These are phyloP conservation scores for Saksenaea vasiformis DNA, from an alignment of 371 early-diverging fungal species.

Conservation along the genomic window DNA sequence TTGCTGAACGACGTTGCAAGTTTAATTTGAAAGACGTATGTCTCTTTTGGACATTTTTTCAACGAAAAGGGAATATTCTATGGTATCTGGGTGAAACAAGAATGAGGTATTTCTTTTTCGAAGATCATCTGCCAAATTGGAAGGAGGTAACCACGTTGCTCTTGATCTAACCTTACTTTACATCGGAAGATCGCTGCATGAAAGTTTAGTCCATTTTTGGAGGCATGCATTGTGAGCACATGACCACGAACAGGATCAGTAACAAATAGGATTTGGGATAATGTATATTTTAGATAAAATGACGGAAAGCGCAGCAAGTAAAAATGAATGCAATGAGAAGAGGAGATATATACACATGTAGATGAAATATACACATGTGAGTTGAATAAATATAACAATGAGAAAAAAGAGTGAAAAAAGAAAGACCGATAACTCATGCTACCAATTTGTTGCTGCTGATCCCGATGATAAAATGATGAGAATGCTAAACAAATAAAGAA, in stretches of 20 bases:
- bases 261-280: slow-evolving; percentile 1
- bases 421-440: slow-evolving; percentile 7
- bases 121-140: slow-evolving; percentile 4
- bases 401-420: slow-evolving; percentile 3
- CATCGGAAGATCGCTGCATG: slow-evolving; percentile 6
- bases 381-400: slow-evolving; percentile 2
- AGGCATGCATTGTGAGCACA: slow-evolving; percentile 1
- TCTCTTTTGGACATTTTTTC: neutral
- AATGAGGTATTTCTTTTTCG: slow-evolving; percentile 7
- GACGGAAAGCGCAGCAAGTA: slow-evolving; percentile 5
- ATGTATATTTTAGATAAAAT: slow-evolving; percentile 4
- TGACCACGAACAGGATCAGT: neutral
- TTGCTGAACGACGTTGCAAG: neutral
- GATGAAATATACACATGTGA: slow-evolving; percentile 14
- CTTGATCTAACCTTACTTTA: slow-evolving; percentile 2
- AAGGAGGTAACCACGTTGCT: neutral
- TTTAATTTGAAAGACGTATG: neutral
- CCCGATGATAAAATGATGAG: slow-evolving; percentile 9
- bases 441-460: slow-evolving; percentile 5
- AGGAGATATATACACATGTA: slow-evolving; percentile 17
- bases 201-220: slow-evolving; percentile 2
- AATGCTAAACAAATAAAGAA: slow-evolving; percentile 13
- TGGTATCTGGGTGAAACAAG: neutral
- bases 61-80: neutral
- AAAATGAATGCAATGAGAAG: slow-evolving; percentile 10